Evolutionary conservation across 2,329 filamentous ascomycete species (phyloP).

Genomic region (Calonectria fujianensis): DNA sequence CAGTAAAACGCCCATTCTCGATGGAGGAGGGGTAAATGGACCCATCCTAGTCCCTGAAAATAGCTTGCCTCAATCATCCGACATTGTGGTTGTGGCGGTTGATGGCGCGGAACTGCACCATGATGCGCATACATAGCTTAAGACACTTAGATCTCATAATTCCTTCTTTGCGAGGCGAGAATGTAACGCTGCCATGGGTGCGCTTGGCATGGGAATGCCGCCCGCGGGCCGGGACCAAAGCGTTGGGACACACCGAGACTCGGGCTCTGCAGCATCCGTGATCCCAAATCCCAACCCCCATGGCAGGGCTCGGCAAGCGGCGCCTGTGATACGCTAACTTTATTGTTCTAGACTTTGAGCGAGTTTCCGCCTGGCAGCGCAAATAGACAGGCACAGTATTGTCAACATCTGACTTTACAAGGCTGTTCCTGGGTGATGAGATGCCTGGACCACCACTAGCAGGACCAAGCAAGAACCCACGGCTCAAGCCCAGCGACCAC

Average conservation of each 20-base stretch:
- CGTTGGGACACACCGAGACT: conserved; percentile 39
- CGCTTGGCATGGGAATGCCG: conserved; percentile 26
- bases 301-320: conserved; percentile 34
- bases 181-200: conserved; percentile 32
- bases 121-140: conserved; percentile 39
- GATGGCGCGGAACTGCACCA: conserved; percentile 43
- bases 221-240: conserved; percentile 37
- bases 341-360: conserved; percentile 49
- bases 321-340: conserved; percentile 37
- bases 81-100: conserved; percentile 46
- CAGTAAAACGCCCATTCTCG: conserved; percentile 4
- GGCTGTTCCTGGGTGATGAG: conserved; percentile 48
- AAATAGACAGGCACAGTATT: conserved; percentile 27
- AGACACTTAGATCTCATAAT: conserved; percentile 38
- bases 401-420: conserved; percentile 42
- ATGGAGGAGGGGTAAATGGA: conserved; percentile 29
- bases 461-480: conserved; percentile 38
- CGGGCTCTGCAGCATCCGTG: conserved; percentile 31
- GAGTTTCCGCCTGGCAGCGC: conserved; percentile 39
- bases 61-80: conserved; percentile 45
- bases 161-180: conserved; percentile 37
- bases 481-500: conserved; percentile 27
- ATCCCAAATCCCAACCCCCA: conserved; percentile 26
- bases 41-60: conserved; percentile 39
- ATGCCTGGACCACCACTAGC: conserved; percentile 44